A percentile compares a stretch with the other conserved stretches of the same genome.
These are phyloP conservation scores for Daedaleopsis sinensis DNA, from an alignment of 768 basidiomycete species.

Conservation along the genomic window DNA sequence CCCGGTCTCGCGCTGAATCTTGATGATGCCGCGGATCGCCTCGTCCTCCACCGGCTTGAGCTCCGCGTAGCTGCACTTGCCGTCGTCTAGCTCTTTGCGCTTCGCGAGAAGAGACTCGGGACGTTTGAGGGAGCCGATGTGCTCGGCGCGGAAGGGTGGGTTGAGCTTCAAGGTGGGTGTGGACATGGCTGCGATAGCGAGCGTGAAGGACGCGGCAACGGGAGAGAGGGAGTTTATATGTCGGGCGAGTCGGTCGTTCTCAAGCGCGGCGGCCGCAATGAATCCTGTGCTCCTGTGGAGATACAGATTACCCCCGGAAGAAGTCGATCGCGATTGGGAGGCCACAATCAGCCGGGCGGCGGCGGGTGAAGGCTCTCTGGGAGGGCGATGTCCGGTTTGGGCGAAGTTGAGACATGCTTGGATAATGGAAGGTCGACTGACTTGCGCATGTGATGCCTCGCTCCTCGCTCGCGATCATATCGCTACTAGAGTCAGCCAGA, in stretches of 20 bases:
- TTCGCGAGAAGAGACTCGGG: constrained; percentile 52
- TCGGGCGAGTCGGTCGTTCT: background rate
- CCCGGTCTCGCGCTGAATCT: constrained; percentile 56
- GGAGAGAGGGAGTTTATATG: background rate
- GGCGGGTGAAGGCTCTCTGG: constrained; percentile 11
- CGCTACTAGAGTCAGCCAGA: too few relatives aligned
- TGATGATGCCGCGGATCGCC: constrained; percentile 53
- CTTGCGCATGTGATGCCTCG: background rate
- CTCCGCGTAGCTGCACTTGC: constrained; percentile 45
- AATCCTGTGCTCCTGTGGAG: constrained; percentile 4
- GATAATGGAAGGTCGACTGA: too few relatives aligned
- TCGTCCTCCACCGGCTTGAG: constrained; percentile 53
- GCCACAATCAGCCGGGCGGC: constrained; percentile 15
- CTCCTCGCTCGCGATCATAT: too few relatives aligned
- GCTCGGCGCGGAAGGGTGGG: constrained; percentile 56
- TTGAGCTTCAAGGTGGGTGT: constrained; percentile 25
- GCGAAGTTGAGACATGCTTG: background rate
- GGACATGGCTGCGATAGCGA: constrained; percentile 7
- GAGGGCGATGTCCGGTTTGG: background rate
- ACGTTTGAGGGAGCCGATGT: constrained; percentile 64
- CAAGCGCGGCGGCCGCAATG: constrained; percentile 16
- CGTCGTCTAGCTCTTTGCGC: constrained; percentile 46
- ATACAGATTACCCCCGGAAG: constrained; percentile 14
- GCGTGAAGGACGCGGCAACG: constrained; percentile 21
- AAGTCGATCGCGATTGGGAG: constrained; percentile 12